These are phyloP conservation scores for Acanthamoeba castellanii DNA, from an alignment of 208 protist genomes.

Conservation along the genomic window DNA sequence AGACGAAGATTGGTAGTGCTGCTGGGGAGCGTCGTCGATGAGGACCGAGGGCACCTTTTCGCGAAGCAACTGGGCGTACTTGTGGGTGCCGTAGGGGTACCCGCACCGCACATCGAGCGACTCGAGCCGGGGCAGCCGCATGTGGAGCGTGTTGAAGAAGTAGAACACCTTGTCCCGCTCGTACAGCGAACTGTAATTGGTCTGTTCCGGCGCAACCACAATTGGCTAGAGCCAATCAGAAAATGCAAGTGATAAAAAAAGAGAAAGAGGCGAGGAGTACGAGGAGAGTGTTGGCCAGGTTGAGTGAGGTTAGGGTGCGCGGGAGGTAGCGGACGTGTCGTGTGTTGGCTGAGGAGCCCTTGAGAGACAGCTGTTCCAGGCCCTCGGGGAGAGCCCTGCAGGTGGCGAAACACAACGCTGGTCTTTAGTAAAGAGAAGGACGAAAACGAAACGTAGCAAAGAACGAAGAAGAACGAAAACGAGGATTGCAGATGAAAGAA, in stretches of 20 bases:
- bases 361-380: neutral
- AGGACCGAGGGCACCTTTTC: neutral
- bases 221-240: neutral
- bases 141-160: neutral
- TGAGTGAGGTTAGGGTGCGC: neutral
- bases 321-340: neutral
- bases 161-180: neutral
- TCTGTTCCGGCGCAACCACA: neutral
- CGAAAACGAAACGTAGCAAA: neutral
- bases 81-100: slow-evolving; percentile 8
- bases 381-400: neutral
- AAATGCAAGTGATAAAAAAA: too few relatives aligned
- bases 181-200: neutral
- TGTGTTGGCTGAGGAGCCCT: neutral
- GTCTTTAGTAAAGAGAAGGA: neutral
- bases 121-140: neutral
- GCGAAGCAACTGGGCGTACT: neutral
- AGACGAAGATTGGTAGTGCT: neutral
- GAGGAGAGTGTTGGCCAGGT: neutral
- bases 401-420: neutral
- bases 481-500: neutral
- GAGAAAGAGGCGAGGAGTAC: neutral
- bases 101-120: neutral
- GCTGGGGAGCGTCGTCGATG: neutral
- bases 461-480: neutral